These are phyloP conservation scores for Apiotrichum sp. DNA, from an alignment of 1,284 basidiomycete genomes.

Conservation along the genomic window DNA sequence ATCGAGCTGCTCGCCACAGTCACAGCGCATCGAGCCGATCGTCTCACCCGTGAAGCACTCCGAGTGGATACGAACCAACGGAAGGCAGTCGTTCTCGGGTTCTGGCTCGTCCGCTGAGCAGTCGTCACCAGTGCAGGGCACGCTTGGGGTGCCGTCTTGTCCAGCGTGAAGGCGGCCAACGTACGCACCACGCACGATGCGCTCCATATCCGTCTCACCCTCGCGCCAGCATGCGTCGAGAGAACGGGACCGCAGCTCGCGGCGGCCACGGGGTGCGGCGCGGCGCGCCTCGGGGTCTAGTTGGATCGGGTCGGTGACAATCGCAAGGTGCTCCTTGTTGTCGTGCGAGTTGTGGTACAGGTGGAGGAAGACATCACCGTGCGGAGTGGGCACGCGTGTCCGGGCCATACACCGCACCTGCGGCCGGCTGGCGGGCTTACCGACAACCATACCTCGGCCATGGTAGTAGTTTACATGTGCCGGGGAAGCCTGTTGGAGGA, in stretches of 20 bases:
- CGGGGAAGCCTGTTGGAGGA: slow-evolving; percentile 34
- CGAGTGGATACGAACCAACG: slow-evolving; percentile 91
- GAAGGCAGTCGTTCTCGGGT: slow-evolving; percentile 49
- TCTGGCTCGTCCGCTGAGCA: slow-evolving; percentile 10
- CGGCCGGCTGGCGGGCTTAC: slow-evolving; percentile 13
- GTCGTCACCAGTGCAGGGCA: slow-evolving; percentile 9
- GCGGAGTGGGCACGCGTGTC: slow-evolving; percentile 92
- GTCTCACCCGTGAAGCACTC: slow-evolving; percentile 99
- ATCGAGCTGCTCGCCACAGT: slow-evolving; percentile 97
- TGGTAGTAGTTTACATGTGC: slow-evolving; percentile 14
- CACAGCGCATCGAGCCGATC: slow-evolving; percentile 95
- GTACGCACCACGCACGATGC: slow-evolving; percentile 90
- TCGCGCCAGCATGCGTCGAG: slow-evolving; percentile 82
- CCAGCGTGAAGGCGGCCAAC: slow-evolving; percentile 61
- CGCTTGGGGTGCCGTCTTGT: slow-evolving; percentile 29
- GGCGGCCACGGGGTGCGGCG: slow-evolving; percentile 31
- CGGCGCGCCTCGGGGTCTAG: slow-evolving; percentile 48
- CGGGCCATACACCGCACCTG: slow-evolving; percentile 74
- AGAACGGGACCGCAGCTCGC: slow-evolving; percentile 67
- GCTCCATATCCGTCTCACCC: slow-evolving; percentile 86
- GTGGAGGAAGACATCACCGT: slow-evolving; percentile 89
- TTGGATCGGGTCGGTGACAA: slow-evolving; percentile 88
- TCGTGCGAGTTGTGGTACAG: slow-evolving; percentile 73
- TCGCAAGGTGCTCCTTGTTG: slow-evolving; percentile 96
- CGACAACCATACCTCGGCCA: slow-evolving; percentile 11